A percentile compares a stretch with the other conserved stretches of the same genome.
Evolutionary conservation across 805 yeast species (phyloP).

Genomic region (Saccharomycopsis synnaedendra): DNA sequence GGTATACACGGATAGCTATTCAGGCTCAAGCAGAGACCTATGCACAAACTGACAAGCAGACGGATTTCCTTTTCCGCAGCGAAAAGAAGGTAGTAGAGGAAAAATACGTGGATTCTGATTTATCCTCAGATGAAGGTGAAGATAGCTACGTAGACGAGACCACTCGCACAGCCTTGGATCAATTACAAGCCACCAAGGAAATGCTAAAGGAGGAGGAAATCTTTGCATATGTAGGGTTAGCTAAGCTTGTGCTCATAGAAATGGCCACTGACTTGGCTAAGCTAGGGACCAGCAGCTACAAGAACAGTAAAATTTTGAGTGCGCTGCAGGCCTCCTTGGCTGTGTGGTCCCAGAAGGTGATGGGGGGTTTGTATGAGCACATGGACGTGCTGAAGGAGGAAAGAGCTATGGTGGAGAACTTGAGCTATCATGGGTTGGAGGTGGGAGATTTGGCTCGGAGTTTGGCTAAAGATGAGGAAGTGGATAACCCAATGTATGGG

Average conservation of each 20-base stretch:
- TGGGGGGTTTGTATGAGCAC: constrained; percentile 66
- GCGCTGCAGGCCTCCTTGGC: constrained; percentile 68
- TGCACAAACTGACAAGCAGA: constrained; percentile 38
- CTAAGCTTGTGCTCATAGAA: constrained; percentile 62
- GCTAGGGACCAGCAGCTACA: constrained; percentile 29
- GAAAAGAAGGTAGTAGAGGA: constrained; percentile 15
- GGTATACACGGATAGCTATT: constrained; percentile 82
- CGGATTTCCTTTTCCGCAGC: constrained; percentile 40
- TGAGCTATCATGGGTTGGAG: constrained; percentile 75
- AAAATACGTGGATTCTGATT: constrained; percentile 4
- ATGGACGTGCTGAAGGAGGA: constrained; percentile 71
- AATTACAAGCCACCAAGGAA: constrained; percentile 67
- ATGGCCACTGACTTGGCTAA: constrained; percentile 74
- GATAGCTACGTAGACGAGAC: constrained; percentile 26
- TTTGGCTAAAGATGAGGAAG: constrained; percentile 37
- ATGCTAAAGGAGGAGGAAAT: constrained; percentile 77
- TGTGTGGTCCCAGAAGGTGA: constrained; percentile 70
- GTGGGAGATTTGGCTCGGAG: constrained; percentile 59
- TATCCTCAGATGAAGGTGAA: constrained; percentile 19
- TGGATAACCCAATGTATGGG: constrained; percentile 39
- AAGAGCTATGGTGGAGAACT: constrained; percentile 72
- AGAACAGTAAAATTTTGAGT: constrained; percentile 48
- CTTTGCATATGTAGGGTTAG: constrained; percentile 84
- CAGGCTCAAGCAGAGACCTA: constrained; percentile 79
- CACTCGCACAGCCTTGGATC: constrained; percentile 40